Base-by-base conservation (phyloP, 2,329 filamentous ascomycete species). In the Coniella vitis region DNA sequence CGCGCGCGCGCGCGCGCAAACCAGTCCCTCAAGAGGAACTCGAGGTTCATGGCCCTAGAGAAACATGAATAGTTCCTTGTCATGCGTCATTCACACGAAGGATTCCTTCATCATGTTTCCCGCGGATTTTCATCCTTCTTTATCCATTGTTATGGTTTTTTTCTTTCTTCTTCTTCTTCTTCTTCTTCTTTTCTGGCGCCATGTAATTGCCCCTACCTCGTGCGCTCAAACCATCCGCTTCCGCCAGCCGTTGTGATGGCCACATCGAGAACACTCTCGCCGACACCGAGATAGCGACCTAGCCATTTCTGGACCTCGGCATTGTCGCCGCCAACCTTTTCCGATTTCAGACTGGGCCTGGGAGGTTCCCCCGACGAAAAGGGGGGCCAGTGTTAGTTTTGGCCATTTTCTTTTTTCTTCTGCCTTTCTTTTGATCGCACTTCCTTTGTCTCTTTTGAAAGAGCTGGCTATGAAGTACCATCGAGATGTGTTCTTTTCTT, bases 181-280 rank as follows among this genome's bases (percentile, higher is more conserved):
- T n/a, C n/a, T n/a, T n/a, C n/a, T n/a, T n/a, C n/a, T n/a, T n/a
- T n/a, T n/a, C n/a, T n/a, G n/a, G n/a, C n/a, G n/a, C n/a, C n/a
- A n/a, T n/a, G n/a, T n/a, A n/a, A n/a, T n/a, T n/a, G n/a, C 25
- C 25, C 10, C 34, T 73, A 94, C 72, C 90, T 81, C 67, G 81
- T 90, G 63, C 93, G 81, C 73, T 96, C 90, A 66, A 98, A 98
- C 70, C 83, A 98, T 52, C 84, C 79, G 64, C 87, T 94, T 42
- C 86, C 84, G 37, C 89, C 86, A 65, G 95, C 87, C 49, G 97
- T 80, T 36, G 90, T 90, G 29, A 97, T 89, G 25, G 90, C 94
- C 72, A 94, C 87, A 68, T 98, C 93, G 90, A 98, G 95, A 56
- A 96, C 87, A 81, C 90, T 95, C 73, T 98, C 93, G 60, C 93